phyloP scores from a whole-genome alignment of 352 stramenopile species.

The Phytophthora multivora region DNA sequence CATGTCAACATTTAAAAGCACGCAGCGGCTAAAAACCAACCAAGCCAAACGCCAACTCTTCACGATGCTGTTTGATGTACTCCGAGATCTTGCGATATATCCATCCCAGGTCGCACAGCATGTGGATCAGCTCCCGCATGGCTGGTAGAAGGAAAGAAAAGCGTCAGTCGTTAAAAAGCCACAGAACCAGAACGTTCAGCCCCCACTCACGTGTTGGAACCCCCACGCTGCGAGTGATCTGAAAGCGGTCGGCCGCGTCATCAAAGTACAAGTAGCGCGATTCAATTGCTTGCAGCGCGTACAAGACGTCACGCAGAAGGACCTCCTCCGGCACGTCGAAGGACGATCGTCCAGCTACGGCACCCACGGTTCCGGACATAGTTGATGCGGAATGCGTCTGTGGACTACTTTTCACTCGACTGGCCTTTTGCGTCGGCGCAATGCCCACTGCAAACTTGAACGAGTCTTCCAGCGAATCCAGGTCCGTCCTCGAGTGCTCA shows the following conservation, averaged over 20 bases:
- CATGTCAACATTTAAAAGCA: neutral
- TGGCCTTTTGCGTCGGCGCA: constrained; percentile 37
- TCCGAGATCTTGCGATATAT: constrained; percentile 87
- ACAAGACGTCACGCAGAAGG: constrained; percentile 92
- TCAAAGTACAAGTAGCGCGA: constrained; percentile 91
- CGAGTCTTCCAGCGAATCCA: constrained; percentile 77
- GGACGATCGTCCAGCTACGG: constrained; percentile 23
- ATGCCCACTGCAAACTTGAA: constrained; percentile 83
- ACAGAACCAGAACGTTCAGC: neutral
- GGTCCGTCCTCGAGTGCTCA: constrained; percentile 28
- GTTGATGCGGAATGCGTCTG: constrained; percentile 9
- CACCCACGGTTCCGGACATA: neutral
- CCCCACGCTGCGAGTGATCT: constrained; percentile 76
- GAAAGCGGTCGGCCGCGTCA: constrained; percentile 70
- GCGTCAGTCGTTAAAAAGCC: constrained; percentile 12
- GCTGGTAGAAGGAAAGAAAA: constrained; percentile 40
- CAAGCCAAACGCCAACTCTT: constrained; percentile 79
- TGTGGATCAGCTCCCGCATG: constrained; percentile 84
- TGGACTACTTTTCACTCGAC: constrained; percentile 31
- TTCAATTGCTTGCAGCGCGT: constrained; percentile 93
- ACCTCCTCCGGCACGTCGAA: constrained; percentile 88
- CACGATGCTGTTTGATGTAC: constrained; percentile 77
- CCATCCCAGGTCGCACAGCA: constrained; percentile 90
- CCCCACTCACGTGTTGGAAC: constrained; percentile 77
- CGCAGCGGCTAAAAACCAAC: constrained; percentile 35